A percentile compares a stretch with the other conserved stretches of the same genome.
phyloP scores from a whole-genome alignment of 228 moss, liverwort and hornwort genomes.

The Sphagnum fallax region DNA sequence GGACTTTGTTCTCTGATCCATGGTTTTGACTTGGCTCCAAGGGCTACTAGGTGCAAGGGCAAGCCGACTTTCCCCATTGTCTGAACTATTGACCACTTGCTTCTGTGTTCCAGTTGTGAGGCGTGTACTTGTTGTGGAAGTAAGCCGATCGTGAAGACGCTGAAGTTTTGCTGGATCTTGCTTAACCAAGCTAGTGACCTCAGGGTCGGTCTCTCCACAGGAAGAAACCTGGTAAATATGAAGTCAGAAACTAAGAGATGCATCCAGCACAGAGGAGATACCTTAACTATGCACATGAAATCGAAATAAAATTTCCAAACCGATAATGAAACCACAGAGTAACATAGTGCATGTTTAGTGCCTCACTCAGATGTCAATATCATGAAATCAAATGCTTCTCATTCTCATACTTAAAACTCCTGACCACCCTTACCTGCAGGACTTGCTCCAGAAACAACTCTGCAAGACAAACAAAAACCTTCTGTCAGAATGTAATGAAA shows the following conservation, averaged over 20 bases:
- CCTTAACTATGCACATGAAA: background rate
- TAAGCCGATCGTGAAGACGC: constrained; percentile 60
- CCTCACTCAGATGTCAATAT: no score
- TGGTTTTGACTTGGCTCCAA: constrained; percentile 66
- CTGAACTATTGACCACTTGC: constrained; percentile 32
- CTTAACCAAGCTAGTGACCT: constrained; percentile 50
- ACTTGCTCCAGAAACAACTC: constrained; percentile 75
- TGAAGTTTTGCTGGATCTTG: constrained; percentile 75
- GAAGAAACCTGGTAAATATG: constrained; percentile 42
- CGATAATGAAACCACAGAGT: background rate
- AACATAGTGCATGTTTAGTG: no score
- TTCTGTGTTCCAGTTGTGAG: constrained; percentile 35
- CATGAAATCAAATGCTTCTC: no score
- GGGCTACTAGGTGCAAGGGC: constrained; percentile 67
- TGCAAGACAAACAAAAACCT: constrained; percentile 24
- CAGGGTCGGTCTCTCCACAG: constrained; percentile 67
- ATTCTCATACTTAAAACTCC: no score
- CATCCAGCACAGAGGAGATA: background rate
- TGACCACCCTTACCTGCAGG: constrained; percentile 38
- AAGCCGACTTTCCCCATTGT: constrained; percentile 42
- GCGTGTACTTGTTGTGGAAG: constrained; percentile 40
- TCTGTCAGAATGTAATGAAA: background rate
- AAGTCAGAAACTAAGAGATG: background rate
- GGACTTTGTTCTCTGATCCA: constrained; percentile 28
- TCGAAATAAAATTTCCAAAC: no score